Evolutionary conservation across 306 rosid species (phyloP).

Genomic region (Rosa persica): DNA sequence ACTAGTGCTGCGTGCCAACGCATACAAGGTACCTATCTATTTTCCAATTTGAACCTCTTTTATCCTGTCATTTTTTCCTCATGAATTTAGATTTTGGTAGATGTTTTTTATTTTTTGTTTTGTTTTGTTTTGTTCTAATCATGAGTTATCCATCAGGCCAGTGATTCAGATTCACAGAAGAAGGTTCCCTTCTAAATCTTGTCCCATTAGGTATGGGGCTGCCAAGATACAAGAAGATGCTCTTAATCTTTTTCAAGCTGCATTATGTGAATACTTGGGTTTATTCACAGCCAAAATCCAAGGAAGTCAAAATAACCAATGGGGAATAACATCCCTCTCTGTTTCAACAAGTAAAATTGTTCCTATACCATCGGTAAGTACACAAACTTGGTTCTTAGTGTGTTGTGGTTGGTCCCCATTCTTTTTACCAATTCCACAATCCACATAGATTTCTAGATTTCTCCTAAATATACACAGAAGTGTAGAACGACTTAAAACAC

Average conservation of each 20-base stretch:
- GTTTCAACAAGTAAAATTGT: slow-evolving; percentile 87
- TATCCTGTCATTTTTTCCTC: not conserved
- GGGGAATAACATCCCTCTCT: slow-evolving; percentile 84
- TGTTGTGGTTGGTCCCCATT: not conserved
- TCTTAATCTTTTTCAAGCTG: slow-evolving; percentile 75
- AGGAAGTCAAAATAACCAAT: slow-evolving; percentile 50
- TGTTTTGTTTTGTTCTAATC: slow-evolving; percentile 25
- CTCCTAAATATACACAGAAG: not conserved
- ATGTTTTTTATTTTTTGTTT: slow-evolving; percentile 13
- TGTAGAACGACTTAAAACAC: not conserved
- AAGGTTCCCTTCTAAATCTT: slow-evolving; percentile 91
- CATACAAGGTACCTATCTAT: slow-evolving; percentile 53
- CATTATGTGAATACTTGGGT: slow-evolving; percentile 69
- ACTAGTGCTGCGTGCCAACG: slow-evolving; percentile 73
- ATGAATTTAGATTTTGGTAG: not conserved
- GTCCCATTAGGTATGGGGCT: slow-evolving; percentile 85
- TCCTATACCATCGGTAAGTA: slow-evolving; percentile 81
- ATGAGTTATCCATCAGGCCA: slow-evolving; percentile 46
- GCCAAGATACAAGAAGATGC: slow-evolving; percentile 94
- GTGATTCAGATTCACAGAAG: slow-evolving; percentile 66
- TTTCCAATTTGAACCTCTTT: slow-evolving; percentile 1
- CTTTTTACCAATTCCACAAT: not conserved
- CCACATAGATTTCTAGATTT: not conserved
- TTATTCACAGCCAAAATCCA: slow-evolving; percentile 38
- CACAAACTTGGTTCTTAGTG: not conserved